Base-by-base conservation (phyloP, 1,139 yeast genomes). In the Diutina siamensis region DNA sequence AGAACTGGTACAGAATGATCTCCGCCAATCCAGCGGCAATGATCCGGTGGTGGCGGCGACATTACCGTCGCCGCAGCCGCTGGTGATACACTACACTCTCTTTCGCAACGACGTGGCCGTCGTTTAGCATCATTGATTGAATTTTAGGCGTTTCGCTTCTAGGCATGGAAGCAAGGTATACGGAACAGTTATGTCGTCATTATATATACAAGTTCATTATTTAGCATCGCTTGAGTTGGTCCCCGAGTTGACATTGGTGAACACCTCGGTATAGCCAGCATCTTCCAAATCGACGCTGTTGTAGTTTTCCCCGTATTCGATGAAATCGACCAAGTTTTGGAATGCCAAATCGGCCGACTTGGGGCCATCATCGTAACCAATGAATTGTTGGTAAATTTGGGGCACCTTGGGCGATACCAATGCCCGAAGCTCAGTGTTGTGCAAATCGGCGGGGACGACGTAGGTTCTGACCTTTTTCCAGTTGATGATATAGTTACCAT, bases 391-490 rank as follows among this genome's bases (percentile, higher is more conserved):
- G 52, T 68, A 71, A 48, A 88, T 71, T 55, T 78, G 75, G 12
- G 95, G 92, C 15, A 81, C 74, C 46, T 78, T 80, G 20, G 83
- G 70, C 3, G 74, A 68, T 4, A 88, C 95, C 50, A 87, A 72
- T 2, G 97, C 88, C 57, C 77, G 82, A 53, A 89, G 69, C 47
- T 71, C 62, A 8, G 68, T 61, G 28, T 59, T 57, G 45, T 61
- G 57, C 51, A 72, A 58, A 33, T 68, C 70, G 1, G 71, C 65
- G 2, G 99, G 99, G 9, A 80, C 88, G 3, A 85, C 95, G 62
- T 83, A 92, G 0, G 97, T 88, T 57, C 97, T 75, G 31, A 89
- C 98, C 59, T 83, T 87, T 38, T 67, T 64, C 87, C 95, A 92
- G 65, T 86, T 75, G 52, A 92, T 75, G 15, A 77, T 70, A 62